Conservation (phyloP, 768 basidiomycete species). For the Termitomyces sp. region DNA sequence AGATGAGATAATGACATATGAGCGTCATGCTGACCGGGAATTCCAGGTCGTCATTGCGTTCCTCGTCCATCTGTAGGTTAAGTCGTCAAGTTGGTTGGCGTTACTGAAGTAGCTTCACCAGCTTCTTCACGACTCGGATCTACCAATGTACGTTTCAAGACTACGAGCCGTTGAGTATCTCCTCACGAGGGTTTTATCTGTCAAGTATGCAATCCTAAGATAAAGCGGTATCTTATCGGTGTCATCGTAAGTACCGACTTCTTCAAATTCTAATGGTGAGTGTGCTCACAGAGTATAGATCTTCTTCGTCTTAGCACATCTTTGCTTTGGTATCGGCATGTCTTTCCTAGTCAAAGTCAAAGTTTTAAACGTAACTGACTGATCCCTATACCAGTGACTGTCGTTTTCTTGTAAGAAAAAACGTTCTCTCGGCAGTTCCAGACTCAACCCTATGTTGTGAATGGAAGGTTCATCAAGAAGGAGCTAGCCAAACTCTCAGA, state of each 20-base stretch:
- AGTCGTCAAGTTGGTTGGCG: background rate
- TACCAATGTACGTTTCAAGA: constrained; percentile 19
- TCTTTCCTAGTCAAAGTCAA: background rate
- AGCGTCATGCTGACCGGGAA: background rate
- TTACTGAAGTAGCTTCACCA: constrained; percentile 8
- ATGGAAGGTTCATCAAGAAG: constrained; percentile 26
- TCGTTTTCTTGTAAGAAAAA: constrained; percentile 21
- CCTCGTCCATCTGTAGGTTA: constrained; percentile 25
- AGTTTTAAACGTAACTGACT: background rate
- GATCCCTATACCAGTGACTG: constrained; percentile 22
- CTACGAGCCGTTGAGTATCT: background rate
- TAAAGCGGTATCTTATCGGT: constrained; percentile 25
- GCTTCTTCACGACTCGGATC: constrained; percentile 29
- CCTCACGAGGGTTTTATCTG: background rate
- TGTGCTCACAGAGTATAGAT: constrained; percentile 12
- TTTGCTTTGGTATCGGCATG: constrained; percentile 33
- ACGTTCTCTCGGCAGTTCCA: background rate
- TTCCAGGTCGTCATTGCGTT: constrained; percentile 22
- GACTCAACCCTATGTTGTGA: background rate
- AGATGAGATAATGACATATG: background rate
- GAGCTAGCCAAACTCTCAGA: constrained; percentile 25
- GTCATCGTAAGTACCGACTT: constrained; percentile 20
- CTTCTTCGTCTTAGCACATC: constrained; percentile 20
- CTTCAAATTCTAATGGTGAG: background rate
- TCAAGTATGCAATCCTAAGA: constrained; percentile 24